Evolutionary conservation across 1,284 basidiomycete species (phyloP).

Genomic region (Puccinia horiana): DNA sequence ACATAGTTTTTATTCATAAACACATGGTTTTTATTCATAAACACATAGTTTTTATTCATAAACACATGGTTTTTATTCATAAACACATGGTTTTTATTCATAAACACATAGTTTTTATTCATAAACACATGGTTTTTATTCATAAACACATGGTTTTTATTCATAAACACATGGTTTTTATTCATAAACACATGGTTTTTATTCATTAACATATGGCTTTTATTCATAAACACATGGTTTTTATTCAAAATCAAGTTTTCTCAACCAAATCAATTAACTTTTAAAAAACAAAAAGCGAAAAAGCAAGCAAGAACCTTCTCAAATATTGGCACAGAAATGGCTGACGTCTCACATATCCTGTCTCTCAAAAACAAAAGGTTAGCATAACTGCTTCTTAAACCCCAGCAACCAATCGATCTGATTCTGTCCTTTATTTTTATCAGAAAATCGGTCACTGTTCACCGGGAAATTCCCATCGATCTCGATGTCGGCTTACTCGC

Average conservation of each 20-base stretch:
- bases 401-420: background rate
- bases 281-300: background rate
- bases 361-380: conserved; percentile 4
- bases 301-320: background rate
- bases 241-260: background rate
- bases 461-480: conserved; percentile 77
- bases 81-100: no score
- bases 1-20: background rate
- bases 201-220: background rate
- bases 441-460: conserved; percentile 70
- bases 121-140: no score
- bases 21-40: no score
- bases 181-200: no score
- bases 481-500: conserved; percentile 80
- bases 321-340: conserved; percentile 19
- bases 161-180: no score
- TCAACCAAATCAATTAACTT: background rate
- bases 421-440: background rate
- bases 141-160: no score
- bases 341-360: conserved; percentile 44
- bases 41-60: no score
- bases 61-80: no score
- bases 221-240: background rate
- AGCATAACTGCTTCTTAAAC: background rate
- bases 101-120: no score